These are phyloP conservation scores for Dimargaris cristalligena DNA, from an alignment of 192 early-diverging fungal species.

Conservation along the genomic window DNA sequence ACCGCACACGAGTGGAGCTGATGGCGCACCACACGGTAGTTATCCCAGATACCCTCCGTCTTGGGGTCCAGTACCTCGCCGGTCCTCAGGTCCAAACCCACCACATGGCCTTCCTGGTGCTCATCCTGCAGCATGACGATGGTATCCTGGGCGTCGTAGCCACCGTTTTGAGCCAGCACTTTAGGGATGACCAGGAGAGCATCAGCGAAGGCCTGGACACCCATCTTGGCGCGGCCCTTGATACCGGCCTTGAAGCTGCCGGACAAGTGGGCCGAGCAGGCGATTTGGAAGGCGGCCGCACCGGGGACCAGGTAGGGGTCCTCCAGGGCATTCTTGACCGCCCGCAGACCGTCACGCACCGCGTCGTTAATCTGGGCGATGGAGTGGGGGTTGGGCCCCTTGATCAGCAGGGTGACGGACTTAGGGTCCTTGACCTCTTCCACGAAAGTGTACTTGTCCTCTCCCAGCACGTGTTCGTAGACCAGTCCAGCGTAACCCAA, in stretches of 20 bases:
- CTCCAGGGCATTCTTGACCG: slow-evolving; percentile 97
- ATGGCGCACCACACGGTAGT: slow-evolving; percentile 92
- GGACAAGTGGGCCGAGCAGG: slow-evolving; percentile 60
- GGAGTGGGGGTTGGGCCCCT: slow-evolving; percentile 86
- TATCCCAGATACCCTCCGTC: slow-evolving; percentile 92
- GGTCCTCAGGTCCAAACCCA: slow-evolving; percentile 84
- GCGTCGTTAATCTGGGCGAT: slow-evolving; percentile 94
- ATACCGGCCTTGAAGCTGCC: slow-evolving; percentile 71
- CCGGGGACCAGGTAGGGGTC: slow-evolving; percentile 80
- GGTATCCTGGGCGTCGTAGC: slow-evolving; percentile 90
- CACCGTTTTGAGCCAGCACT: slow-evolving; percentile 86
- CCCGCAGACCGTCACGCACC: slow-evolving; percentile 91
- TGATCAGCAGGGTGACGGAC: slow-evolving; percentile 87
- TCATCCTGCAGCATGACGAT: slow-evolving; percentile 90
- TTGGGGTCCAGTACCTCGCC: slow-evolving; percentile 87
- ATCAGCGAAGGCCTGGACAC: slow-evolving; percentile 92
- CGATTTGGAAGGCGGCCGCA: slow-evolving; percentile 92
- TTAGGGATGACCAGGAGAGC: slow-evolving; percentile 93
- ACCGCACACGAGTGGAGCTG: slow-evolving; percentile 93
- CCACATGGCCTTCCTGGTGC: slow-evolving; percentile 72
- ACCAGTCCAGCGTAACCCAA: slow-evolving; percentile 84
- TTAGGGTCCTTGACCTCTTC: slow-evolving; percentile 84
- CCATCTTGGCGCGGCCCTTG: slow-evolving; percentile 89
- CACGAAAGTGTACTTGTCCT: slow-evolving; percentile 98
- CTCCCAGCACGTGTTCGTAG: slow-evolving; percentile 92